Percentiles rank a stretch among this genome's conserved stretches.
These are phyloP conservation scores for Aspergillus tanneri DNA, from an alignment of 2,329 filamentous ascomycete species.

Conservation along the genomic window DNA sequence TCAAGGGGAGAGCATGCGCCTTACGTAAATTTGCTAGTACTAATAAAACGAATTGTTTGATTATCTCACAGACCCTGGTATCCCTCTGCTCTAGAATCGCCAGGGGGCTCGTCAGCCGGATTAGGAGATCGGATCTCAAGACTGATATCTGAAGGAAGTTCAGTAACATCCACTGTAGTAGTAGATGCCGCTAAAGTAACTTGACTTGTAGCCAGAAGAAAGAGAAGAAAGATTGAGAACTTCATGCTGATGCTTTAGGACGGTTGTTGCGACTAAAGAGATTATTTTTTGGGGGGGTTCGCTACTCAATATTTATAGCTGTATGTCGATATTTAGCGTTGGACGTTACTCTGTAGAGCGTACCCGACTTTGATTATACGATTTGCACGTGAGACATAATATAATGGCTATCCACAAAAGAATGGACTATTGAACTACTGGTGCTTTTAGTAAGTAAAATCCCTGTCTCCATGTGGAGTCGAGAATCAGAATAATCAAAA, in stretches of 20 bases:
- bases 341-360: constrained; percentile 1
- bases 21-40: background rate
- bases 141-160: background rate
- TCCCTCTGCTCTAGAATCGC: background rate
- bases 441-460: background rate
- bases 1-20: background rate
- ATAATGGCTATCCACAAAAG: background rate
- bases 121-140: background rate
- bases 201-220: background rate
- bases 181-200: background rate
- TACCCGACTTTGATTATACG: background rate
- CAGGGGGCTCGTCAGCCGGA: background rate
- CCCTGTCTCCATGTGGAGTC: background rate
- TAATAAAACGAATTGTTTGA: background rate
- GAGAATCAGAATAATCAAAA: too few species aligned
- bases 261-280: background rate
- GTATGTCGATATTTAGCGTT: constrained; percentile 3
- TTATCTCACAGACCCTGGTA: background rate
- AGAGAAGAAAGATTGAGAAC: constrained; percentile 1
- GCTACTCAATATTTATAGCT: constrained; percentile 1
- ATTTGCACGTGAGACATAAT: background rate
- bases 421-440: background rate
- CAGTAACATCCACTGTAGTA: background rate
- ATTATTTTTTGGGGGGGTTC: background rate
- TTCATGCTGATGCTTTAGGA: constrained; percentile 1